These are phyloP conservation scores for Cercophora samala DNA, from an alignment of 495 filamentous ascomycete genomes.

Conservation along the genomic window DNA sequence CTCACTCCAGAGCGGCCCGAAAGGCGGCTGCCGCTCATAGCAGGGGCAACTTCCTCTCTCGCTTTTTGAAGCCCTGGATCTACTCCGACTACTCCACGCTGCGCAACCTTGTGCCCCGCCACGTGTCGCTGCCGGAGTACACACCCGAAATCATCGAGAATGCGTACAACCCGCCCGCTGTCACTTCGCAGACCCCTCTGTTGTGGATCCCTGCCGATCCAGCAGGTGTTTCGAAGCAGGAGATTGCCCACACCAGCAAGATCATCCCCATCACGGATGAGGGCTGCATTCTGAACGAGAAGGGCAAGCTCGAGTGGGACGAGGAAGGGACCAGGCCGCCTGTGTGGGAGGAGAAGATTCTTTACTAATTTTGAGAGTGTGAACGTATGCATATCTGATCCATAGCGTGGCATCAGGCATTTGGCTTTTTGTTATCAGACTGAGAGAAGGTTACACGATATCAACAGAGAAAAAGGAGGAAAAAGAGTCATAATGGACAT, in stretches of 20 bases:
- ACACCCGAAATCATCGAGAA: slow-evolving; percentile 56
- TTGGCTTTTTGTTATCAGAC: background rate
- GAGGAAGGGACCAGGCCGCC: slow-evolving; percentile 68
- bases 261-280: slow-evolving; percentile 82
- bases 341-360: slow-evolving; percentile 70
- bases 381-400: background rate
- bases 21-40: slow-evolving; percentile 20
- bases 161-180: slow-evolving; percentile 75
- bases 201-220: slow-evolving; percentile 83
- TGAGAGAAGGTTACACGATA: background rate
- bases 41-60: slow-evolving; percentile 52
- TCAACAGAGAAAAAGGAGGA: background rate
- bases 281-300: slow-evolving; percentile 74
- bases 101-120: slow-evolving; percentile 66
- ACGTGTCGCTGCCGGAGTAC: slow-evolving; percentile 52
- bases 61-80: slow-evolving; percentile 75
- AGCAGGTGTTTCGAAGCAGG: slow-evolving; percentile 72
- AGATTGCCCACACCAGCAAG: slow-evolving; percentile 65
- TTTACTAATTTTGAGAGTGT: slow-evolving; percentile 37
- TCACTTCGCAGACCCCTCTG: slow-evolving; percentile 61
- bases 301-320: slow-evolving; percentile 76
- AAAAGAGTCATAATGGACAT: background rate
- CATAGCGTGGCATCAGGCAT: background rate
- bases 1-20: slow-evolving; percentile 23
- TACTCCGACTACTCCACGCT: slow-evolving; percentile 69